Percentiles rank a stretch among this genome's conserved stretches.
These are phyloP conservation scores for Aspergillus sojae DNA, from an alignment of 2,329 filamentous ascomycete genomes.

Conservation along the genomic window DNA sequence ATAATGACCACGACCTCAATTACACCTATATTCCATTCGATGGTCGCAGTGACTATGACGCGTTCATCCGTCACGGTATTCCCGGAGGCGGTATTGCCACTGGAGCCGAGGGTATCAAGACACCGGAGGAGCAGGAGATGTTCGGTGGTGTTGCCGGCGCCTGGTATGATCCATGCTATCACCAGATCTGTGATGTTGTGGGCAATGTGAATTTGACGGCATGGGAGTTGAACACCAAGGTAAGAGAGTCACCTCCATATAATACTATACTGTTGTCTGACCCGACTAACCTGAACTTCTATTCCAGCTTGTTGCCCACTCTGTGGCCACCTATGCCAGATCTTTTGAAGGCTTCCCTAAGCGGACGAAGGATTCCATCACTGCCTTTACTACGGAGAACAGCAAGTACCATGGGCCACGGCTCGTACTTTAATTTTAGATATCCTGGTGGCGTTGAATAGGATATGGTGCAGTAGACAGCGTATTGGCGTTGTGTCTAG, in stretches of 20 bases:
- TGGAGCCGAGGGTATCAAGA: conserved; percentile 77
- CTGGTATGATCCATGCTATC: conserved; percentile 60
- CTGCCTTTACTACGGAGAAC: conserved; percentile 9
- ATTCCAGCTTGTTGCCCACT: conserved; percentile 61
- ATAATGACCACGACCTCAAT: conserved; percentile 63
- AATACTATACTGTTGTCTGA: not conserved
- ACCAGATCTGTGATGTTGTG: conserved; percentile 54
- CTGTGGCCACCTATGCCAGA: conserved; percentile 68
- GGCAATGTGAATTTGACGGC: conserved; percentile 57
- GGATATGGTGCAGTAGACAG: not conserved
- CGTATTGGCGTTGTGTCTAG: not conserved
- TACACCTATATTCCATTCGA: conserved; percentile 75
- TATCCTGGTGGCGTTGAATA: not conserved
- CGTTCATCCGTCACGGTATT: conserved; percentile 72
- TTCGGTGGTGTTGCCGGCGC: conserved; percentile 70
- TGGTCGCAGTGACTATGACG: conserved; percentile 77
- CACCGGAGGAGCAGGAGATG: conserved; percentile 61
- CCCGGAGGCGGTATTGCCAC: conserved; percentile 75
- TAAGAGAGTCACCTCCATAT: conserved; percentile 15
- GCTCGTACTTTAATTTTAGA: conserved; percentile 16
- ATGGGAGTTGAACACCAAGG: conserved; percentile 58
- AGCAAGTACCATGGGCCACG: conserved; percentile 21
- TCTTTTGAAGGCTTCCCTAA: conserved; percentile 69
- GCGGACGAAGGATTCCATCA: conserved; percentile 36
- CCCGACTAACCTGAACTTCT: not conserved